Evolutionary conservation across 805 yeast genomes (phyloP).

Genomic region (Sugiyamaella smithiae): DNA sequence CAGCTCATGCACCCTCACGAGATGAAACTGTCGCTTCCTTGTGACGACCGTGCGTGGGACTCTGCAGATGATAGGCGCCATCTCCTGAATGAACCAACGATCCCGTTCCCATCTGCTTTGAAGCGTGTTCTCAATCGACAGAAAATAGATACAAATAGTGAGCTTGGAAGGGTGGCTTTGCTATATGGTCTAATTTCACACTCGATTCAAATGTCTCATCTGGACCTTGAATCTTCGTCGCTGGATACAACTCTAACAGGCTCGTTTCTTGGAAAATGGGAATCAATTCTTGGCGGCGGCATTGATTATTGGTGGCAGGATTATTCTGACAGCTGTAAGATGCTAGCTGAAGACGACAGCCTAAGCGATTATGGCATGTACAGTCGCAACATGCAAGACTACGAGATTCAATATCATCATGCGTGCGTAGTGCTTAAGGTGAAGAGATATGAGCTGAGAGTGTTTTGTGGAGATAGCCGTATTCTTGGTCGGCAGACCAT

Average conservation of each 20-base stretch:
- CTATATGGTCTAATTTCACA: slow-evolving; percentile 65
- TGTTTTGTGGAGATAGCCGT: slow-evolving; percentile 76
- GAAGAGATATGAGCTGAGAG: slow-evolving; percentile 67
- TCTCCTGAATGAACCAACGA: slow-evolving; percentile 18
- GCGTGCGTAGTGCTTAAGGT: slow-evolving; percentile 69
- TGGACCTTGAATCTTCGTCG: slow-evolving; percentile 49
- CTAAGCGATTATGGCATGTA: not conserved
- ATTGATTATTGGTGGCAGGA: slow-evolving; percentile 59
- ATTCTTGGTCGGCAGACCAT: slow-evolving; percentile 66
- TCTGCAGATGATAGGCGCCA: slow-evolving; percentile 23
- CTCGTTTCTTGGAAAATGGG: slow-evolving; percentile 52
- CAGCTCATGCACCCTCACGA: slow-evolving; percentile 55
- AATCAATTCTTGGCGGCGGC: slow-evolving; percentile 62
- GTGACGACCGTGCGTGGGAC: slow-evolving; percentile 60
- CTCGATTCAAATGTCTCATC: slow-evolving; percentile 67
- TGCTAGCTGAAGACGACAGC: not conserved
- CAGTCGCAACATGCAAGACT: not conserved
- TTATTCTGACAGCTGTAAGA: slow-evolving; percentile 6
- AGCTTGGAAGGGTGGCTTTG: slow-evolving; percentile 64
- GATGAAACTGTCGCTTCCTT: slow-evolving; percentile 58
- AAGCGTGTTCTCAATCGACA: slow-evolving; percentile 55
- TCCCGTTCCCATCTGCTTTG: slow-evolving; percentile 53
- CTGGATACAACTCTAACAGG: slow-evolving; percentile 3
- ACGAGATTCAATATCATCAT: slow-evolving; percentile 47
- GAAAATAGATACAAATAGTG: slow-evolving; percentile 42